Percentiles rank a stretch among this genome's conserved stretches.
Evolutionary conservation across 768 basidiomycete genomes (phyloP).

Genomic region (Calocybe cyanea): DNA sequence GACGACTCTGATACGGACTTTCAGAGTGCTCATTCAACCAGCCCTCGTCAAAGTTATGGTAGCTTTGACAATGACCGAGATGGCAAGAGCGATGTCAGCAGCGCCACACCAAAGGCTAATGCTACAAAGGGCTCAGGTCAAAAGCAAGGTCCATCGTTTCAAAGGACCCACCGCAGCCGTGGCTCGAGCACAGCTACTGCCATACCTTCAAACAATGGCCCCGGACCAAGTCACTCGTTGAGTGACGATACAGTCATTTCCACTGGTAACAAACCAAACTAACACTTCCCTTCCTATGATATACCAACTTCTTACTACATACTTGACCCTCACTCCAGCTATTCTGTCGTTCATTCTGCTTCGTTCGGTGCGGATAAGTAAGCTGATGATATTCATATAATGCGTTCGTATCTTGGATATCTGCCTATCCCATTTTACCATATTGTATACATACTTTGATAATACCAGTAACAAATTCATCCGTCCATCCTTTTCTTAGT

Average conservation of each 20-base stretch:
- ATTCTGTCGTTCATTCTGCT: background rate
- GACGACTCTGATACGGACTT: constrained; percentile 85
- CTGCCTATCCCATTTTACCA: constrained; percentile 3
- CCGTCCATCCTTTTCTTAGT: constrained; percentile 67
- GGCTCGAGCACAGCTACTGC: constrained; percentile 55
- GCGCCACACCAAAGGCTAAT: no score
- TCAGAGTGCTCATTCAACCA: constrained; percentile 80
- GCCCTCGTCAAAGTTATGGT: constrained; percentile 65
- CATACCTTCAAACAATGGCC: constrained; percentile 19
- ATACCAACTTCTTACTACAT: no score
- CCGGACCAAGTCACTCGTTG: constrained; percentile 32
- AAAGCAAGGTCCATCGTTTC: constrained; percentile 22
- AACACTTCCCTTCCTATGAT: background rate
- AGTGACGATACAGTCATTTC: constrained; percentile 36
- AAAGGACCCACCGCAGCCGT: constrained; percentile 46
- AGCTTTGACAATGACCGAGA: constrained; percentile 36
- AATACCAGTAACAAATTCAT: constrained; percentile 14
- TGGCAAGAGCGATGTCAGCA: constrained; percentile 1
- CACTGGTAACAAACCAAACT: constrained; percentile 7
- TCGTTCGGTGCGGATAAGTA: background rate
- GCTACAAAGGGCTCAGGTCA: constrained; percentile 5
- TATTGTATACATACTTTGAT: no score
- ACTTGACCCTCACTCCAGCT: no score
- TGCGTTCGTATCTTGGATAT: constrained; percentile 8
- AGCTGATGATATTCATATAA: no score